Conservation (phyloP, 164 flowering plant genomes). For the Magnolia sinica region DNA sequence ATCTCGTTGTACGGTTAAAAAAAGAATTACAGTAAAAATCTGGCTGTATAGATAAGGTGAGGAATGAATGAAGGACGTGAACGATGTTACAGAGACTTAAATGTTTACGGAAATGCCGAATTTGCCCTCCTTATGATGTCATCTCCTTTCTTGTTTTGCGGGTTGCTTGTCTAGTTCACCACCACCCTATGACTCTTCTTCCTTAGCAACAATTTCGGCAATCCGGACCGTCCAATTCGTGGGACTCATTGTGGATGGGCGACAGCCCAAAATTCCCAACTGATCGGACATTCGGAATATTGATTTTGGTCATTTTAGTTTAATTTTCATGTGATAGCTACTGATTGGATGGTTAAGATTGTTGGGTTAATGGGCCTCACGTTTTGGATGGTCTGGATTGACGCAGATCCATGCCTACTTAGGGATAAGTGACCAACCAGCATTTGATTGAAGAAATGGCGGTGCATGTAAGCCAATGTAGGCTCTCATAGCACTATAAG, state of each 20-base stretch:
- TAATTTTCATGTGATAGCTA: no score
- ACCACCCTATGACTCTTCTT: no score
- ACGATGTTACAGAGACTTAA: not conserved
- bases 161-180: not conserved
- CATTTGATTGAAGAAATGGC: no score
- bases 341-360: no score
- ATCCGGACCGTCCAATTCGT: not conserved
- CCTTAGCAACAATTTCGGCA: not conserved
- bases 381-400: no score
- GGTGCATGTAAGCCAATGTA: no score
- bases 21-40: not conserved
- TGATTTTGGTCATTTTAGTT: no score
- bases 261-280: not conserved
- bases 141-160: not conserved
- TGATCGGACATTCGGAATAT: not conserved
- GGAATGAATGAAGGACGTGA: not conserved
- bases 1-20: not conserved
- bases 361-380: no score
- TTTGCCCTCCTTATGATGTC: not conserved
- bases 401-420: no score
- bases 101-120: not conserved
- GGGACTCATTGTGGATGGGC: not conserved
- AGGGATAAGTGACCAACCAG: no score
- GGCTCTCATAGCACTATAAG: no score
- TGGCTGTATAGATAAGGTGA: not conserved